Evolutionary conservation across 2,329 filamentous ascomycete species (phyloP), one percentile per base, ranked within the genome.

Genomic region (Pleurostoma richardsiae): DNA sequence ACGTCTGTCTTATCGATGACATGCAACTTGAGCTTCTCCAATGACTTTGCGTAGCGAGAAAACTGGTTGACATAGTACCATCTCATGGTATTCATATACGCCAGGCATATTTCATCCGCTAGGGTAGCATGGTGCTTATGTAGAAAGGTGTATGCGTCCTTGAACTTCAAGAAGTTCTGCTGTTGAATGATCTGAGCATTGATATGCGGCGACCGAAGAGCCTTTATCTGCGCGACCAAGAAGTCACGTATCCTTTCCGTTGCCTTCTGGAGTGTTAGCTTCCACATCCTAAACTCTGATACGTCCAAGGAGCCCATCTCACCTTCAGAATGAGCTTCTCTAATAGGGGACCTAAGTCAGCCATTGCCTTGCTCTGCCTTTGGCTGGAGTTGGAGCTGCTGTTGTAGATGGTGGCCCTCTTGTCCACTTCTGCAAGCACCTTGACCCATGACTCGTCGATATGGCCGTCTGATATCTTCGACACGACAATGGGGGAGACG

Each of bases 1-100:
- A 90, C 79, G 59, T 96, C 90, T 54, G 85, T 84, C 60, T 86
- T 90, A 59, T 96, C 92, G 49, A 95, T 75, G 4, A 77, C 66
- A 59, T 96, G 90, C 3, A 97, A 66, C 59, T 88, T 92, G 50
- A 99, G 77, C 64, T 90, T 95, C 46, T 86, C 85, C 5, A 99
- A 74, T 0, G 94, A 85, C 56, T 85, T 83, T 53, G 87, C 83
- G 64, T 99, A 99, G 31, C 92, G 84, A 4, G 81, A 83, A 61
- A 99, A 99, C 63, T 96, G 89, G 54, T 87, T 94, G 45, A 86
- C 70, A 62, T 97, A 97, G 61, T 99, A 99, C 94, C 94, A 99
- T 45, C 90, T 83, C 90, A 99, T 99, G 0, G 95, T 99, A 64
- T 96, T 96, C 71, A 95, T 85, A 60, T 99, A 99, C 4, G 95